Evolutionary conservation across 495 filamentous ascomycete species (phyloP), one percentile per base, ranked within the genome.

Genomic region (Trichoderma erinaceum): DNA sequence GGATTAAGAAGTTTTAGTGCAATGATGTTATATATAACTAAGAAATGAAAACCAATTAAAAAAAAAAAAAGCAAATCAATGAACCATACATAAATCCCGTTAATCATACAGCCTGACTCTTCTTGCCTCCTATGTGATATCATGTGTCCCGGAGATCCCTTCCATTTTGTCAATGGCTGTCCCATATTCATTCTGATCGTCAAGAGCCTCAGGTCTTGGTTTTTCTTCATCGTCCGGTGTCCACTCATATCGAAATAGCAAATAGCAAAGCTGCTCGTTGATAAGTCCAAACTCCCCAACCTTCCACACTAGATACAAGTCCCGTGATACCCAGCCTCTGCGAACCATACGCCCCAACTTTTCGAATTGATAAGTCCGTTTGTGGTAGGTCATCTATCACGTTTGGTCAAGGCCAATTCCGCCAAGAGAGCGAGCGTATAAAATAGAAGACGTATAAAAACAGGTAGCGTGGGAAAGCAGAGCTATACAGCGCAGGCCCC

Each of bases 371-470:
- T 10, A 61, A 27, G 27, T n/a, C 16, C 12, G 32, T 21, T n/a
- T 29, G 63, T 25, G 63, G 63, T n/a, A 63, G 38, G 35, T 46
- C 8, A 66, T 66, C 65, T 66, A 66, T 44, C 44, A 66, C 65
- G 21, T 46, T 46, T 10, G 43, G 65, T 66, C 65, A 66, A 66
- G 65, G 65, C 41, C 65, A 46, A 32, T 66, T 66, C 65, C 65
- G 65, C 65, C 23, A 66, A 66, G 27, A 32, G 21, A 32, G 43
- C 65, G 43, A 46, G 41, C n/a, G 29, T 18, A 64, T 65, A n/a
- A 38, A 11, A 18, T 61, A 32, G 27, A 13, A 41, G 63, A 41
- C 35, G 15, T 4, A 23, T n/a, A 41, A 27, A 21, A 21, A 44
- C 6, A 21, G 41, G n/a, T 15, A 29, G 27, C 41, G 11, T 27